phyloP scores from a whole-genome alignment of 2,329 filamentous ascomycete genomes.

The Penicillium sp. region DNA sequence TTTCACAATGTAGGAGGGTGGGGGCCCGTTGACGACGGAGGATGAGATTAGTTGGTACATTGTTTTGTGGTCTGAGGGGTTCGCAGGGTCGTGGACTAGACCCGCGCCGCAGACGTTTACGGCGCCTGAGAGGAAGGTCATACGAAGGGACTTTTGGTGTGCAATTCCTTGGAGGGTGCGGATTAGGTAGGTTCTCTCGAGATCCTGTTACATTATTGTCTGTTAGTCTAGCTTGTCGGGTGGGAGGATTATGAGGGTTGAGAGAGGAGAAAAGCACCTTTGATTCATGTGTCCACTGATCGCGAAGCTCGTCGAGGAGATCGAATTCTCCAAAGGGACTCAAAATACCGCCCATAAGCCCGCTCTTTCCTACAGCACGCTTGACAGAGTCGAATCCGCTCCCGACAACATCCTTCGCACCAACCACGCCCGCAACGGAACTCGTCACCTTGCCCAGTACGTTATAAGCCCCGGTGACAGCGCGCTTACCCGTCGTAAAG shows the following conservation, averaged over 20 bases:
- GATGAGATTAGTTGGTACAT: conserved; percentile 99
- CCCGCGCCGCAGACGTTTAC: conserved; percentile 92
- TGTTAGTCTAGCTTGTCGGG: neutral
- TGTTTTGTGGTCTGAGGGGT: conserved; percentile 93
- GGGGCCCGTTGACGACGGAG: conserved; percentile 87
- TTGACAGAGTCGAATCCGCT: conserved; percentile 95
- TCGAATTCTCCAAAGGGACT: conserved; percentile 97
- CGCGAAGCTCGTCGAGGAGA: conserved; percentile 88
- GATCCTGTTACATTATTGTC: conserved; percentile 60
- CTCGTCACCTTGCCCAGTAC: conserved; percentile 93
- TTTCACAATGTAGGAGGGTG: conserved; percentile 83
- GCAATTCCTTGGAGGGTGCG: conserved; percentile 93
- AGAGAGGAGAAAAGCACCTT: conserved; percentile 57
- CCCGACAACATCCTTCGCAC: conserved; percentile 89
- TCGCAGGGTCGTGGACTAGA: conserved; percentile 88
- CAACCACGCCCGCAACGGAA: conserved; percentile 92
- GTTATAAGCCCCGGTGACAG: conserved; percentile 95
- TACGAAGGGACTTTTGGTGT: conserved; percentile 91
- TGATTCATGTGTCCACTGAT: conserved; percentile 97
- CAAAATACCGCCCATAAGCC: conserved; percentile 92
- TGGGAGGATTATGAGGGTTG: too few species aligned
- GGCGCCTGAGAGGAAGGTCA: conserved; percentile 92
- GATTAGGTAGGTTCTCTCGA: conserved; percentile 95
- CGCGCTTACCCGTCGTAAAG: conserved; percentile 93
- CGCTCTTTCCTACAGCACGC: conserved; percentile 92